phyloP scores from a whole-genome alignment of 2,329 filamentous ascomycete genomes.

The Pyrenophora tritici-repentis region DNA sequence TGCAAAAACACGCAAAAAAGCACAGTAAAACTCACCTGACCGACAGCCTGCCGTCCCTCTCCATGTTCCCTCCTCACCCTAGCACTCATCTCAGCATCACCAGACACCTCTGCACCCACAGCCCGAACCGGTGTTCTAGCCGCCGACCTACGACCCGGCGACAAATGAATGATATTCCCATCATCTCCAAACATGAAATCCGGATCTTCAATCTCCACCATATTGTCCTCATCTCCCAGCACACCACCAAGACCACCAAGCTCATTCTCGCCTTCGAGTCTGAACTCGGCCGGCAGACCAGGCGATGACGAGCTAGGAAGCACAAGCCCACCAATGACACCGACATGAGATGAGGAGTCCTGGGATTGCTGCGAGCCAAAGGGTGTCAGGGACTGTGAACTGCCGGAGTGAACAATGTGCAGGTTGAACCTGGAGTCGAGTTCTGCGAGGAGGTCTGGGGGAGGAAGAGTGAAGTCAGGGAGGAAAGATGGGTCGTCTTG shows the following conservation, averaged over 20 bases:
- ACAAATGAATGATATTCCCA: conserved; percentile 61
- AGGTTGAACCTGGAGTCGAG: conserved; percentile 48
- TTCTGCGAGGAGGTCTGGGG: conserved; percentile 59
- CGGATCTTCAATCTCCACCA: conserved; percentile 52
- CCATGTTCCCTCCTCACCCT: conserved; percentile 52
- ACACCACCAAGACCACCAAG: conserved; percentile 43
- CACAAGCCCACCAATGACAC: conserved; percentile 43
- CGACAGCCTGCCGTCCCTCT: conserved; percentile 42
- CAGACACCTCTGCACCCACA: conserved; percentile 21
- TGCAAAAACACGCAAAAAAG: conserved; percentile 10
- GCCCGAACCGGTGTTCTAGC: conserved; percentile 20
- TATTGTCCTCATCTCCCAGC: conserved; percentile 49
- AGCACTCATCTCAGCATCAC: conserved; percentile 46
- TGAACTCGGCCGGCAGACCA: conserved; percentile 47
- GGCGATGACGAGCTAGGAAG: conserved; percentile 58
- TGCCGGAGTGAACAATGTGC: conserved; percentile 40
- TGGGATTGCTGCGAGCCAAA: conserved; percentile 36
- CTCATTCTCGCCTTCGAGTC: conserved; percentile 50
- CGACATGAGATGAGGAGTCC: conserved; percentile 22
- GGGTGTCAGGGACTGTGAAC: conserved; percentile 48
- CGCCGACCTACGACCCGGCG: conserved; percentile 12
- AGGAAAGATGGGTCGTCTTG: conserved; percentile 83
- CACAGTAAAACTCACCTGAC: conserved; percentile 43
- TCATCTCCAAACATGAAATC: conserved; percentile 67
- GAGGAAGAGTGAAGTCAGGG: conserved; percentile 66